phyloP scores from a whole-genome alignment of 2,329 filamentous ascomycete species.

The Trichoderma polysporum region DNA sequence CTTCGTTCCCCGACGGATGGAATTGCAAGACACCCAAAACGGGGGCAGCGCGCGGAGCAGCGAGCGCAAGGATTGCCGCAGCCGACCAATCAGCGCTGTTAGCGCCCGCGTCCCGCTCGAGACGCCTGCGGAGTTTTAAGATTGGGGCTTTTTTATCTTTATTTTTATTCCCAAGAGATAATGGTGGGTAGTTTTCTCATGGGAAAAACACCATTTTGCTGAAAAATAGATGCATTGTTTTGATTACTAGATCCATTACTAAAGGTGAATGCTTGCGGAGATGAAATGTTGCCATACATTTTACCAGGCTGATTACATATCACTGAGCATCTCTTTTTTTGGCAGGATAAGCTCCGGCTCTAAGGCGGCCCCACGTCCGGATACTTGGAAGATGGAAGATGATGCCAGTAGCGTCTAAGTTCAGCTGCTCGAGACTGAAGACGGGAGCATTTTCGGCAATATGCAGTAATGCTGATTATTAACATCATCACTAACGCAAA shows the following conservation, averaged over 20 bases:
- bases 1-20: not conserved
- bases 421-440: not conserved
- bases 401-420: not conserved
- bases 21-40: not conserved
- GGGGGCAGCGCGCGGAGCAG: slow-evolving; percentile 1
- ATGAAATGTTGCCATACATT: not conserved
- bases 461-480: not conserved
- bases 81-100: not conserved
- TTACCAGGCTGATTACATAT: no score
- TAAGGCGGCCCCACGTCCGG: not conserved
- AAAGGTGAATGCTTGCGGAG: not conserved
- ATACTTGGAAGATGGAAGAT: not conserved
- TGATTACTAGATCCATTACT: not conserved
- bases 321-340: not conserved
- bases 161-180: not conserved
- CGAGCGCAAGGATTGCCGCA: not conserved
- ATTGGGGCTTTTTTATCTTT: not conserved
- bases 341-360: not conserved
- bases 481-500: not conserved
- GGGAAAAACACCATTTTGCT: not conserved
- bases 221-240: no score
- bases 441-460: not conserved
- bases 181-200: not conserved
- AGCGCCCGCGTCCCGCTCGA: slow-evolving; percentile 17
- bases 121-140: slow-evolving; percentile 12